Percentiles rank a stretch among this genome's conserved stretches.
These are phyloP conservation scores for Backusella westeae DNA, from an alignment of 192 early-diverging fungal genomes.

Conservation along the genomic window DNA sequence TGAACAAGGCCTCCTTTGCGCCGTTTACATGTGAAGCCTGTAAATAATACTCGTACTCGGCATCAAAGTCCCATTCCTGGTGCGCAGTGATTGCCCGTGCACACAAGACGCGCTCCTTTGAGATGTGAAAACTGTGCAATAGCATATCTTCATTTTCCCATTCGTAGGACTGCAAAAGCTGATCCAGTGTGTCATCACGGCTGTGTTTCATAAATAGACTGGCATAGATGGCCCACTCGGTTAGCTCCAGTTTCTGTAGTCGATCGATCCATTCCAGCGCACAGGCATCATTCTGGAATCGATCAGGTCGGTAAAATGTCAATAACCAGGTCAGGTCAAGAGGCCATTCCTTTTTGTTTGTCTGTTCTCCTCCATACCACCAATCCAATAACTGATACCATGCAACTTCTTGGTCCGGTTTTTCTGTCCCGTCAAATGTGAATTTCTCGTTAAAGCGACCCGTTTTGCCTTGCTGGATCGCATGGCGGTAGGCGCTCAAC, in stretches of 20 bases:
- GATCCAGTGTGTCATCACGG: background rate
- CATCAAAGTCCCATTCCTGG: constrained; percentile 4
- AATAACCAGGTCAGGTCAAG: background rate
- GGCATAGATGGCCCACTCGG: background rate
- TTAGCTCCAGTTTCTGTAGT: background rate
- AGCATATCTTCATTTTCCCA: background rate
- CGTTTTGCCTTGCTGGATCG: background rate
- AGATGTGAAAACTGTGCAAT: constrained; percentile 1
- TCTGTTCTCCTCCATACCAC: background rate
- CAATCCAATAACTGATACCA: constrained; percentile 15
- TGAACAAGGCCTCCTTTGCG: background rate
- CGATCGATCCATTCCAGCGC: background rate
- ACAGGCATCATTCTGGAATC: background rate
- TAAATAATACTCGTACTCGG: background rate
- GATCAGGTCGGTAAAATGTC: background rate
- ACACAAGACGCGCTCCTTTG: background rate
- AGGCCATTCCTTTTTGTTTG: background rate
- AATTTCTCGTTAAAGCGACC: background rate
- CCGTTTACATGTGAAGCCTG: background rate
- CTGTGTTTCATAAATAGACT: background rate
- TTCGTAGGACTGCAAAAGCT: background rate
- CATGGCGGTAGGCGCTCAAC: background rate
- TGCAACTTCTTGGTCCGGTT: background rate
- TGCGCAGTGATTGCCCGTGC: constrained; percentile 1
- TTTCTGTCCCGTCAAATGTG: background rate